Conservation (phyloP, 768 basidiomycete species). For the Suillus clintonianus region DNA sequence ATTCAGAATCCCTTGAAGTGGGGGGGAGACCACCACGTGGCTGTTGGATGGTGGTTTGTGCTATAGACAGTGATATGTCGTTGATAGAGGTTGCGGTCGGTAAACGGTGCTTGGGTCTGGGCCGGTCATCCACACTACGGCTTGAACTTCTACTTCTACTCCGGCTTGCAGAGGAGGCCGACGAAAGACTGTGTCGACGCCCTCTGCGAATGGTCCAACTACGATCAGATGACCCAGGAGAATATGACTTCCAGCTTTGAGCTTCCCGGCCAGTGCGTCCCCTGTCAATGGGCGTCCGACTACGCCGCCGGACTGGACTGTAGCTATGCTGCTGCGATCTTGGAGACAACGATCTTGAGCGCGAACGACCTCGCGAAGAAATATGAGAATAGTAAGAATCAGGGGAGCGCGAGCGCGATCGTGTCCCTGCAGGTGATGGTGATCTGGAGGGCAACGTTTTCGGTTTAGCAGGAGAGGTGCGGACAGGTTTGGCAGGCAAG, state of each 20-base stretch:
- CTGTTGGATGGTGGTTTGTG: constrained; percentile 30
- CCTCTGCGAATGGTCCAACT: constrained; percentile 36
- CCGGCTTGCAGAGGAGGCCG: constrained; percentile 55
- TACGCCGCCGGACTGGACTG: constrained; percentile 48
- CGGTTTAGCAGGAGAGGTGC: constrained; percentile 36
- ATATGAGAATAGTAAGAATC: constrained; percentile 66
- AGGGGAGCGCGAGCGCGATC: constrained; percentile 56
- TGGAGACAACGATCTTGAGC: constrained; percentile 61
- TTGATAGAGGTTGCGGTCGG: constrained; percentile 49
- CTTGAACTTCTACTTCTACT: constrained; percentile 56
- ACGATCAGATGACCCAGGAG: constrained; percentile 46
- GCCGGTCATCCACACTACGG: constrained; percentile 52
- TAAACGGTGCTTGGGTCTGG: constrained; percentile 63
- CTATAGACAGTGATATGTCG: constrained; percentile 31
- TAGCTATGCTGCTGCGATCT: constrained; percentile 54
- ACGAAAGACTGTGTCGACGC: constrained; percentile 49
- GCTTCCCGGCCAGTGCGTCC: constrained; percentile 34
- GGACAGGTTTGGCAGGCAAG: constrained; percentile 40
- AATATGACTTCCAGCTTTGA: constrained; percentile 28
- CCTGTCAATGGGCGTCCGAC: constrained; percentile 51
- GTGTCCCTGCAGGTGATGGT: constrained; percentile 42
- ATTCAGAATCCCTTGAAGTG: constrained; percentile 18
- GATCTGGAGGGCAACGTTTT: constrained; percentile 33
- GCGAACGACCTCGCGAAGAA: constrained; percentile 67
- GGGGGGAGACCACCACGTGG: constrained; percentile 4